These are phyloP conservation scores for Acarospora socialis DNA, from an alignment of 2,329 filamentous ascomycete species.

Conservation along the genomic window DNA sequence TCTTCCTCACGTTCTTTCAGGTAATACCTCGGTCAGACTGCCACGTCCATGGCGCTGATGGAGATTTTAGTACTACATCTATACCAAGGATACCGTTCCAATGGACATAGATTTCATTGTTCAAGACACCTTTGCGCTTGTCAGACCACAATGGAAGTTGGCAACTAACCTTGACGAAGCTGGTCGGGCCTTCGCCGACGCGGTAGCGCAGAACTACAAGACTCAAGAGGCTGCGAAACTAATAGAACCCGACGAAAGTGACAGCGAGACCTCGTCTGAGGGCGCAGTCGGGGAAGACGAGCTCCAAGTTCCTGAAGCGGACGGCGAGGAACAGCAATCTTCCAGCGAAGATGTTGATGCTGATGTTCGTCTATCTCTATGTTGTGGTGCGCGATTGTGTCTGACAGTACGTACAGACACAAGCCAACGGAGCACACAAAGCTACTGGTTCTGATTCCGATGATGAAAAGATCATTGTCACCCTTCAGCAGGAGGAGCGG, in stretches of 20 bases:
- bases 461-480: slow-evolving; percentile 85
- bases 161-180: slow-evolving; percentile 71
- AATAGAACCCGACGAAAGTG: slow-evolving; percentile 56
- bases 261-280: slow-evolving; percentile 58
- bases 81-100: slow-evolving; percentile 73
- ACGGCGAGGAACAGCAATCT: slow-evolving; percentile 41
- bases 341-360: slow-evolving; percentile 32
- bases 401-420: too few relatives aligned
- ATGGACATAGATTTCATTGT: slow-evolving; percentile 98
- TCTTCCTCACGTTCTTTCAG: slow-evolving; percentile 92
- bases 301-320: slow-evolving; percentile 31
- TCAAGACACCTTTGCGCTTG: slow-evolving; percentile 75
- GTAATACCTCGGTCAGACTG: slow-evolving; percentile 24
- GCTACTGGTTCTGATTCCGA: slow-evolving; percentile 51
- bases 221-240: slow-evolving; percentile 55
- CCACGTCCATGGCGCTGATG: slow-evolving; percentile 1
- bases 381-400: too few relatives aligned
- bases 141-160: slow-evolving; percentile 86
- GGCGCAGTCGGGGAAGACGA: slow-evolving; percentile 55
- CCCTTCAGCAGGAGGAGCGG: slow-evolving; percentile 73
- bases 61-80: slow-evolving; percentile 84
- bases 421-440: too few relatives aligned
- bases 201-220: slow-evolving; percentile 83
- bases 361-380: slow-evolving; percentile 20
- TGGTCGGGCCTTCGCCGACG: slow-evolving; percentile 65